A percentile compares a stretch with the other conserved stretches of the same genome.
These are phyloP conservation scores for Clonostachys rhizophaga DNA, from an alignment of 2,329 filamentous ascomycete species.

Conservation along the genomic window DNA sequence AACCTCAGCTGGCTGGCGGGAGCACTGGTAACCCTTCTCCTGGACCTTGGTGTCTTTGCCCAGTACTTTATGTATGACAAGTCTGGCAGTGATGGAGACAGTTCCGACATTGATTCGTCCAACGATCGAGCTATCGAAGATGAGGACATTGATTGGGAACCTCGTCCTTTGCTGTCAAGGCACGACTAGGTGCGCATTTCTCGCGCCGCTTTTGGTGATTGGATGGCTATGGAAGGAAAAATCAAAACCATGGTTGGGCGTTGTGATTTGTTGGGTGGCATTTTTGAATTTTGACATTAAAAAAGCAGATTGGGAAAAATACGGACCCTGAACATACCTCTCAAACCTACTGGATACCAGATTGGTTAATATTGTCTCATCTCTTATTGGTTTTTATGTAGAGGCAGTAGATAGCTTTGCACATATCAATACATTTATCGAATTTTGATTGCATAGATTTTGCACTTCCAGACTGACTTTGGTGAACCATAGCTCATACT, in stretches of 20 bases:
- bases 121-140: conserved; percentile 18
- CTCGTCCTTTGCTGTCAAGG: conserved; percentile 10
- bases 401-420: too few relatives aligned
- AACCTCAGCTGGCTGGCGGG: conserved; percentile 90
- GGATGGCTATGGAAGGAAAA: neutral
- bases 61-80: conserved; percentile 85
- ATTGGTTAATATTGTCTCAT: too few relatives aligned
- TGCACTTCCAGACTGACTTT: too few relatives aligned
- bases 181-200: conserved; percentile 4
- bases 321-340: too few relatives aligned
- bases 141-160: conserved; percentile 16
- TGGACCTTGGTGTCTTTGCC: conserved; percentile 82
- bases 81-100: conserved; percentile 27
- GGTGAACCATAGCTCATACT: too few relatives aligned
- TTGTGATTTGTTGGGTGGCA: neutral
- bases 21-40: conserved; percentile 77
- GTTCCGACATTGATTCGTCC: conserved; percentile 16
- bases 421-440: too few relatives aligned
- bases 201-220: too few relatives aligned
- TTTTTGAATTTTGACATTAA: neutral
- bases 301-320: neutral
- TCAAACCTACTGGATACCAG: too few relatives aligned
- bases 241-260: neutral
- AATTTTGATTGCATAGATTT: too few relatives aligned
- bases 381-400: too few relatives aligned